Evolutionary conservation across 768 basidiomycete species (phyloP), one percentile per base, ranked within the genome.

Genomic region (Lentinula aciculospora): DNA sequence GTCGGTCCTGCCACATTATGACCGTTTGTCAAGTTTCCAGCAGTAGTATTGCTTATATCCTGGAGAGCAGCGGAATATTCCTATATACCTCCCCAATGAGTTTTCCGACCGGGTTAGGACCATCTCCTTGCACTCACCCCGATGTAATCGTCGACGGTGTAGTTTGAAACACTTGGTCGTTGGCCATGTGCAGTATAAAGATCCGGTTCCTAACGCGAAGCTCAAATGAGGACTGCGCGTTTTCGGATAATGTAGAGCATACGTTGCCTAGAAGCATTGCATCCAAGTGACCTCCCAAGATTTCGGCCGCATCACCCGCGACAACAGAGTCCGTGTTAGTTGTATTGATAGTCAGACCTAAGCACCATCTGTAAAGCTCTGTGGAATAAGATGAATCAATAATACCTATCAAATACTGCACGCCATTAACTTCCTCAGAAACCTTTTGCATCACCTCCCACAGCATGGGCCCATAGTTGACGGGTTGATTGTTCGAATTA

Each of bases 261-360:
- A 78, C 80, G 65, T 83, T 83, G 55, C 81, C 81, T 4, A 82
- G 65, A 2, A 81, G 61, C 60, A 76, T 76, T 1, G 74, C 74
- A 63, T 81, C 81, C 34, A 82, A 63, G 48, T 63, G 62, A 58
- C 65, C 62, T 3, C 75, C 78, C 7, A 82, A 62, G 7, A 59
- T 65, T 34, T 74, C 63, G 21, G 72, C 60, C 5, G 76, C 72
- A 61, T 68, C 69, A 53, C 72, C 74, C 65, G 66, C 50, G 15
- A 70, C 57, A 0, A 68, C 63, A 4, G 66, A 67, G 51, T 73
- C 72, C 4, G 68, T 70, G 59, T 74, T 72, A 4, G 75, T 73
- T 36, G 75, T 63, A 27, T 71, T 68, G 49, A 81, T 64, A 19
- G 77, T 75, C 44, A 81, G 64, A 4, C 78, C 80, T 80, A 46